These are phyloP conservation scores for Nitzschia sp. DNA, from an alignment of 108 stramenopile genomes.

Conservation along the genomic window DNA sequence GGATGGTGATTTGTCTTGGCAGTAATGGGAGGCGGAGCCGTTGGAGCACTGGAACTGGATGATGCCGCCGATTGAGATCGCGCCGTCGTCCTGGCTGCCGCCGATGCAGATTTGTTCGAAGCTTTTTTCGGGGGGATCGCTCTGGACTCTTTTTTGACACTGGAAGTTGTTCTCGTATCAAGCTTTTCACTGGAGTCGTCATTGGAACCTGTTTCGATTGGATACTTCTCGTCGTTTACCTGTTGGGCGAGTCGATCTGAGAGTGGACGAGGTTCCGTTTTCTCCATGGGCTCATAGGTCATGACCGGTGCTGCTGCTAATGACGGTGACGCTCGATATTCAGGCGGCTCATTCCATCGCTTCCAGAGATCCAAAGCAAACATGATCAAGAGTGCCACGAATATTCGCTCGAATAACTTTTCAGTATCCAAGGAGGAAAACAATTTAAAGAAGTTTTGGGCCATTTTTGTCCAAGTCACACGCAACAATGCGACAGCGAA, in stretches of 20 bases:
- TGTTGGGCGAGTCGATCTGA: neutral
- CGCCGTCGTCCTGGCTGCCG: neutral
- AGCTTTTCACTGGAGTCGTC: too few relatives aligned
- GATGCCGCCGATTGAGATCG: neutral
- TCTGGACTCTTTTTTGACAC: too few relatives aligned
- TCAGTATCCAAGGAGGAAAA: too few relatives aligned
- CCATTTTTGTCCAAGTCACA: too few relatives aligned
- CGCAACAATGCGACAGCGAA: neutral
- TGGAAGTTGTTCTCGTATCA: too few relatives aligned
- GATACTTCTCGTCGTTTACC: neutral
- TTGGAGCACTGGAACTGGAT: neutral
- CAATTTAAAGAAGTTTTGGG: too few relatives aligned
- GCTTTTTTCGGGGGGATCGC: neutral
- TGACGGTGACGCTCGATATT: neutral
- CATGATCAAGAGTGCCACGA: conserved; percentile 4
- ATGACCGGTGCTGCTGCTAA: neutral
- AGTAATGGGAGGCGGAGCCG: neutral
- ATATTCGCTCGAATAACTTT: neutral
- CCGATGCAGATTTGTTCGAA: neutral
- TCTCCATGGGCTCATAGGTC: neutral
- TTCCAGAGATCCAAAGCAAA: conserved; percentile 5
- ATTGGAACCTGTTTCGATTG: too few relatives aligned
- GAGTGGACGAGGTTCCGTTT: neutral
- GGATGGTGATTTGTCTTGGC: conserved; percentile 42
- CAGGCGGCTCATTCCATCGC: neutral